phyloP scores from a whole-genome alignment of 2,329 filamentous ascomycete species.

The Falciphora oryzae region DNA sequence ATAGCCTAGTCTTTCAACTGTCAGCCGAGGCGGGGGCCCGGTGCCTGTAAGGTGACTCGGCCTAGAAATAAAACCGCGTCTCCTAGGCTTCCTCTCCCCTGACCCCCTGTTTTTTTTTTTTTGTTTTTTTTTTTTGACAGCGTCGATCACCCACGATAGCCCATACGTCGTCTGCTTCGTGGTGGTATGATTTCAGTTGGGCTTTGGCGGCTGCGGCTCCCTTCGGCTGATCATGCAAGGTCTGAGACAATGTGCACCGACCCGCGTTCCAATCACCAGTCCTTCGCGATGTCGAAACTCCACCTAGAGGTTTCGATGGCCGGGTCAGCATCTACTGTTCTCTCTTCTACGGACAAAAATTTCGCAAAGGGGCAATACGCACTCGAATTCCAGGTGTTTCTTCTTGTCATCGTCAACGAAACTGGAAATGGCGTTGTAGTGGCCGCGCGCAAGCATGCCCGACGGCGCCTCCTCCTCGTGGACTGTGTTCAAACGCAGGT shows the following conservation, averaged over 20 bases:
- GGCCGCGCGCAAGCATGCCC: conserved; percentile 82
- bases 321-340: background rate
- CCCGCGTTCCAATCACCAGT: conserved; percentile 58
- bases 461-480: conserved; percentile 86
- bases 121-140: conserved; percentile 6
- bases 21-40: background rate
- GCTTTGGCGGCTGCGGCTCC: background rate
- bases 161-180: background rate
- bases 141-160: background rate
- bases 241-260: background rate
- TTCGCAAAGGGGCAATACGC: background rate
- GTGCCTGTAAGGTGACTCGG: background rate
- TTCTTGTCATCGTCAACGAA: conserved; percentile 96
- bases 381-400: conserved; percentile 80
- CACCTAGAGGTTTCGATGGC: conserved; percentile 40
- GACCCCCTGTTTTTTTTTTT: background rate
- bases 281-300: conserved; percentile 95
- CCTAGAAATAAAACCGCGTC: no score
- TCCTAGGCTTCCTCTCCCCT: background rate
- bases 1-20: background rate
- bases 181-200: background rate
- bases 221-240: background rate
- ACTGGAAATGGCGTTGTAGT: conserved; percentile 83
- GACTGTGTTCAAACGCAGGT: conserved; percentile 47
- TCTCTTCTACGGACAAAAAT: background rate